These are phyloP conservation scores for Penium margaritaceum DNA, from an alignment of 139 green algal genomes.

Conservation along the genomic window DNA sequence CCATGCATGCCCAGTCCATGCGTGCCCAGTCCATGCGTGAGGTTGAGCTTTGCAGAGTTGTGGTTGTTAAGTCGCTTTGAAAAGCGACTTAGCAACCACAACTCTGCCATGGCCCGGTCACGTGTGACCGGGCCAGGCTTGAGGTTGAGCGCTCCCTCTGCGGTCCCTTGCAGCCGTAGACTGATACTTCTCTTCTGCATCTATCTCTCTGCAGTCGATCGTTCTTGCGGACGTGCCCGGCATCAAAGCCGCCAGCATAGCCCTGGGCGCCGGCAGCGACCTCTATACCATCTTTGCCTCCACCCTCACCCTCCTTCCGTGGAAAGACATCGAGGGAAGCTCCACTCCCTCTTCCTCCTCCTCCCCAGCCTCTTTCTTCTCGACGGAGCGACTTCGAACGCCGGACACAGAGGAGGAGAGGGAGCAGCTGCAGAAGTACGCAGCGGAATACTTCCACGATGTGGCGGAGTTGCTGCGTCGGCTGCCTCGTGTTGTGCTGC, in stretches of 20 bases:
- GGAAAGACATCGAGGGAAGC: slow-evolving; percentile 61
- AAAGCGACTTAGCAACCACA: too few species aligned
- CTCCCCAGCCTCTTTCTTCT: too few species aligned
- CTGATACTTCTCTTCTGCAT: too few species aligned
- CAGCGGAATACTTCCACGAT: slow-evolving; percentile 59
- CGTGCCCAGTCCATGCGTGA: too few species aligned
- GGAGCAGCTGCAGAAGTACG: slow-evolving; percentile 53
- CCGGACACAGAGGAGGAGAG: slow-evolving; percentile 36
- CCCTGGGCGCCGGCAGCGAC: slow-evolving; percentile 73
- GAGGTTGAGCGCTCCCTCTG: too few species aligned
- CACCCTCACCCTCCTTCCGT: slow-evolving; percentile 79
- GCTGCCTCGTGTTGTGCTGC: slow-evolving; percentile 74
- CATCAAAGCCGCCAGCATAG: slow-evolving; percentile 59
- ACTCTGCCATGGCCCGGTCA: too few species aligned
- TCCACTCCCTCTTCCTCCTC: too few species aligned
- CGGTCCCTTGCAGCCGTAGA: too few species aligned
- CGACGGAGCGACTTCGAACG: slow-evolving; percentile 59
- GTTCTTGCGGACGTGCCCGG: slow-evolving; percentile 69
- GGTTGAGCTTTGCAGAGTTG: too few species aligned
- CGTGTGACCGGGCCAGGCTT: too few species aligned
- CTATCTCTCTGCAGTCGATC: slow-evolving; percentile 62
- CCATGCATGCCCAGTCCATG: too few species aligned
- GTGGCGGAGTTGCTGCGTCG: slow-evolving; percentile 68
- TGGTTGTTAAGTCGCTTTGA: too few species aligned
- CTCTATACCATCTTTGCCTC: slow-evolving; percentile 69